phyloP scores from a whole-genome alignment of 2,329 filamentous ascomycete genomes.

The Xylariaceae sp. region DNA sequence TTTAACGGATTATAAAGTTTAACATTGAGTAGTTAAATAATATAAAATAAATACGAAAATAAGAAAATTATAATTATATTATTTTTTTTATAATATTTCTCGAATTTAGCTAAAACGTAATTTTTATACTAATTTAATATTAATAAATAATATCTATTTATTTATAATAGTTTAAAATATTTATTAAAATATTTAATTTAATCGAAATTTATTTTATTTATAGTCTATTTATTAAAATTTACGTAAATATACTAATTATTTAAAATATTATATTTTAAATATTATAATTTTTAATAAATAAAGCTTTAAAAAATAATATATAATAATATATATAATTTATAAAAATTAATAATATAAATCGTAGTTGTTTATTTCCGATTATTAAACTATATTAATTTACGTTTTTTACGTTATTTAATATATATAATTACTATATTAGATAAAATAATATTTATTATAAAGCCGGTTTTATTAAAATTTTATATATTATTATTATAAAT shows the following conservation, averaged over 20 bases:
- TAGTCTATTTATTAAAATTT: no score
- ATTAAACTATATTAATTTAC: background rate
- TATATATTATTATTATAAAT: background rate
- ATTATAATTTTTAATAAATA: background rate
- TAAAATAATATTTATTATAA: background rate
- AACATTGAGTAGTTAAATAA: background rate
- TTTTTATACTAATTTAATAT: background rate
- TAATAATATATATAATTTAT: background rate
- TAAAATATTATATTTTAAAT: background rate
- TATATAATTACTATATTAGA: background rate
- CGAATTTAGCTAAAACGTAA: background rate
- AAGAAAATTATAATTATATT: background rate
- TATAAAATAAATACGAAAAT: background rate
- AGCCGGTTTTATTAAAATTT: background rate
- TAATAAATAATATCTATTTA: background rate
- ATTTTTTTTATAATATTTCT: background rate
- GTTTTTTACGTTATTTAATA: background rate
- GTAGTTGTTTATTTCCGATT: background rate
- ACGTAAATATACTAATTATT: no score
- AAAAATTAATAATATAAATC: background rate
- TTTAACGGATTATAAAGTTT: background rate
- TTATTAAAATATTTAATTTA: background rate
- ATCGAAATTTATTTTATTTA: background rate
- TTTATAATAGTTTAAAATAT: background rate
- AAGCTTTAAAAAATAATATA: background rate